Evolutionary conservation across 2,329 filamentous ascomycete genomes (phyloP), one percentile per base, ranked within the genome.

Genomic region (Aspergillus pseudoviridinutans): DNA sequence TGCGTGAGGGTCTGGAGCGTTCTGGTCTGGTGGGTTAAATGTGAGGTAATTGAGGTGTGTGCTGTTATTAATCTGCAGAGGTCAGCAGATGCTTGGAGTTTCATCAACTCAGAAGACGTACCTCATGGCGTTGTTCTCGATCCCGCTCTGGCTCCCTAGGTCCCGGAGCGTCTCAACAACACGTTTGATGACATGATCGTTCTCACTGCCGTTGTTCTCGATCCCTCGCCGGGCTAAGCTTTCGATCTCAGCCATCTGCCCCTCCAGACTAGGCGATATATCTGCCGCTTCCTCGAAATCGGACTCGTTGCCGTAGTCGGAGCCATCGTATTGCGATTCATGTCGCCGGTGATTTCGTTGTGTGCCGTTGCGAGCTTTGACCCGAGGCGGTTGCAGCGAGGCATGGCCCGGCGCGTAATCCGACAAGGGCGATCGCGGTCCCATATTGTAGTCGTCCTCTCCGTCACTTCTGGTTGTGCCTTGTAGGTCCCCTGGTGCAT

Each of bases 21-120:
- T 60, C 84, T 84, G 35, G 81, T 85, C 72, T 87, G 84, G 67
- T 85, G 80, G 3, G 79, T 82, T 22, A 87, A 76, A 68, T 87
- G 83, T 3, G 83, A 81, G 29, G 84, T 79, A 51, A 85, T 77
- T 24, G 83, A 82, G 41, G 81, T 80, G 66, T 85, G 81, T 47
- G 83, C 81, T 20, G 82, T 84, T 59, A 83, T 83, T 28, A 85
- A 73, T 64, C 83, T 86, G 57, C 47, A 35, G 50, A 20, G 14
- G 51, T 44, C 32, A 55, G 53, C 28, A 58, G 50, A 49, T 53
- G 51, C 46, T 22, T 32, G 32, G 46, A 9, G 28, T 25, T 22
- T 20, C 22, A 27, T 22, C 24, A 25, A 44, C 47, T 29, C 35
- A 47, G 8, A 24, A 10, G 41, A 25, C 73, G 52, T 75, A 82